Evolutionary conservation across 495 filamentous ascomycete genomes (phyloP), one percentile per base, ranked within the genome.

Genomic region (Aspergillus cavernicola): DNA sequence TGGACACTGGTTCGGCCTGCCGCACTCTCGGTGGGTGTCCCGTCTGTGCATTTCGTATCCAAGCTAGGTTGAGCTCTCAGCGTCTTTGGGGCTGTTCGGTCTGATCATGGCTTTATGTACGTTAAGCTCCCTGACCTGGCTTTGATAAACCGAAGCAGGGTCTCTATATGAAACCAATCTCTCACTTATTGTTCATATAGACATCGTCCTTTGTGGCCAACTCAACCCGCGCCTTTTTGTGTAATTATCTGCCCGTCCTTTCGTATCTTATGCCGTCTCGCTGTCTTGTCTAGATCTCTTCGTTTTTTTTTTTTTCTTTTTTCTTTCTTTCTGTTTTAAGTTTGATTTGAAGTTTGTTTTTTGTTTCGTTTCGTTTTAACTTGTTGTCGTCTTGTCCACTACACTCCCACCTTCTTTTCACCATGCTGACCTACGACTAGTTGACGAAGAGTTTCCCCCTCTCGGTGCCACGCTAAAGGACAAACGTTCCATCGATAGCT

Each of bases 71-170:
- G 64, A 63, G 54, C 58, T 62, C 62, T 63, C 65, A 68, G 61
- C 66, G 63, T 65, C 63, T 68, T 70, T 64, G 67, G 78, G 79
- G 82, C 81, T 56, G 53, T 79, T 82, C 81, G 80, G 81, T 80
- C 80, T 84, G 74, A 72, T 77, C 79, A 70, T 75, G 79, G 74
- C 76, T 73, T 80, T 76, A 85, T 91, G 87, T 91, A 91, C 84
- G 86, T 89, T 90, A 89, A 74, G 68, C 71, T 78, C 73, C 76
- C 75, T 78, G 68, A 66, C 75, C 76, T 76, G 69, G 63, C 69
- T 70, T 73, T 67, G 61, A 63, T 64, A 64, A 65, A 63, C 52
- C 61, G 61, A 65, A 75, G 69, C 71, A 71, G 74, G 74, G 67
- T 67, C n/a, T 56, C 56, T 76, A 78, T 70, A 64, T 70, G 73